A percentile compares a stretch with the other conserved stretches of the same genome.
phyloP scores from a whole-genome alignment of 768 basidiomycete species.

The Infundibulicybe gibba region DNA sequence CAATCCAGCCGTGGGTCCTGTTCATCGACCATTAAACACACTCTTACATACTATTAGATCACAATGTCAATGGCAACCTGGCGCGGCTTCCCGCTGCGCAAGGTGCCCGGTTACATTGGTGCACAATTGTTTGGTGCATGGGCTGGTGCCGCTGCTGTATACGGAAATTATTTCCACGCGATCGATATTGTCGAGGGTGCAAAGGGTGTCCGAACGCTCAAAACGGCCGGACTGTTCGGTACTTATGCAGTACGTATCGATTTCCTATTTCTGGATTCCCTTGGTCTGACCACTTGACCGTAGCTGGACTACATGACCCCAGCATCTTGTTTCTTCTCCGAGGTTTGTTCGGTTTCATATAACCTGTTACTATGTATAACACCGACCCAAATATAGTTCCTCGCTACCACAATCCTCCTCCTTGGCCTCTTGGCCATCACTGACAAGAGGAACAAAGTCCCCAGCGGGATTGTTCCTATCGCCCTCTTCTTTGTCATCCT shows the following conservation, averaged over 20 bases:
- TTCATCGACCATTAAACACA: background rate
- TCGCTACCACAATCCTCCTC: constrained; percentile 52
- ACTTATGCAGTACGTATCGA: constrained; percentile 52
- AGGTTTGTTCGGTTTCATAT: constrained; percentile 15
- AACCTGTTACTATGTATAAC: too few species aligned
- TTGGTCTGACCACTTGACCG: background rate
- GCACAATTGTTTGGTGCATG: constrained; percentile 53
- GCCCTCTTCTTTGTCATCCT: constrained; percentile 53
- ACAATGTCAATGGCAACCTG: constrained; percentile 67
- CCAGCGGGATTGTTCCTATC: constrained; percentile 49
- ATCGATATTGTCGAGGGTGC: constrained; percentile 54
- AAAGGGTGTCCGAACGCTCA: constrained; percentile 37
- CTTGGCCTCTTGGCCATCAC: constrained; percentile 49
- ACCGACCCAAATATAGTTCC: constrained; percentile 33
- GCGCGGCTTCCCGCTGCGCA: constrained; percentile 64
- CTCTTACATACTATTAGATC: constrained; percentile 32
- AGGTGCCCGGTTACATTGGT: constrained; percentile 32
- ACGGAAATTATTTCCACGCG: constrained; percentile 58
- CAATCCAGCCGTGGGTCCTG: constrained; percentile 55
- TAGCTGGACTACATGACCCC: constrained; percentile 37
- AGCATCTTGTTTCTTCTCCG: constrained; percentile 36
- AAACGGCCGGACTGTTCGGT: constrained; percentile 49
- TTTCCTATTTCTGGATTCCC: background rate
- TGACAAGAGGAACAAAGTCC: constrained; percentile 49
- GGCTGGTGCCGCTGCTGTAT: constrained; percentile 44